Evolutionary conservation across 1,284 basidiomycete genomes (phyloP), one percentile per base, ranked within the genome.

Genomic region (Cryptococcus amylolentus): DNA sequence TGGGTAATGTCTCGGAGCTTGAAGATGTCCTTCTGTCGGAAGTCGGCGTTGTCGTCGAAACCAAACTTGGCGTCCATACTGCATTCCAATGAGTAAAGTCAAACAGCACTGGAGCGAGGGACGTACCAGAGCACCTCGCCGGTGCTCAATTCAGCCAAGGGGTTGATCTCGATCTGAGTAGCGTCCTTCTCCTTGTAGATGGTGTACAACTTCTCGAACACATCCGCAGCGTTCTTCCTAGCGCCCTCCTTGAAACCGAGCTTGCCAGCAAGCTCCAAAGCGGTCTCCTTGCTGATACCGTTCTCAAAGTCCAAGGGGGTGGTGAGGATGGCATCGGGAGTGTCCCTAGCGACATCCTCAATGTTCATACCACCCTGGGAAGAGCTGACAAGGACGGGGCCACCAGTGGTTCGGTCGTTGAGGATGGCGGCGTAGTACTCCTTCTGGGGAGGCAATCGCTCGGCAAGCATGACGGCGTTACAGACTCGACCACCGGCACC

Each of bases 41-140:
- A 98, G 71, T 94, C 92, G 49, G 96, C 96, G 73, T 99, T 98
- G 77, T 99, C 96, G 73, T 99, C 96, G 70, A 99, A 98, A 42
- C 94, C 93, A 64, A 98, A 91, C 80, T 99, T 99, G 75, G 96
- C 96, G 77, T 99, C 96, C 96, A 99, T 98, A 82, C 93, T 92
- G 61, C 18, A 16, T 12, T 27, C 28, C 46, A 48, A 9, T 28
- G 14, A n/a, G 26, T 16, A 10, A 35, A 5, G 8, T 16, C 12
- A 28, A 13, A 12, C 26, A 5, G 23, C n/a, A 20, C 12, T 10
- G 13, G 16, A 23, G 9, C 14, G 58, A 50, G 16, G 7, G 13
- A 78, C 83, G 67, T 68, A 91, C 91, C 94, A 98, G 54, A 99
- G 86, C 51, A 98, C 93, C 65, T 84, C 84, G 12, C 96, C 96